Evolutionary conservation across 1,139 yeast genomes (phyloP).

Genomic region (Pichia sp.): DNA sequence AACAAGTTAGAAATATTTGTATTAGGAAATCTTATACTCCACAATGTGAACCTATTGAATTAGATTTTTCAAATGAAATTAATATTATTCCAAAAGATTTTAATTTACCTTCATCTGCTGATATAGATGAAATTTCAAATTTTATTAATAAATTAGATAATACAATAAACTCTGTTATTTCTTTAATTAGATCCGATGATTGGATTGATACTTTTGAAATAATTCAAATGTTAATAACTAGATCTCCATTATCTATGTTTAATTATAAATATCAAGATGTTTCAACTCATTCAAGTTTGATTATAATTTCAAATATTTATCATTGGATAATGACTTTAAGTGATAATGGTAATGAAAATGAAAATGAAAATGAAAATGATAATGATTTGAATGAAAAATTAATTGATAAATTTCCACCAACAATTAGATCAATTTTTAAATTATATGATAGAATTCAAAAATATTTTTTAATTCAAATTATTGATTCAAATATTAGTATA

Average conservation of each 20-base stretch:
- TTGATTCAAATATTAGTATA: slow-evolving; percentile 49
- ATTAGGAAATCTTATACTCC: slow-evolving; percentile 81
- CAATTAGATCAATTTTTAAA: slow-evolving; percentile 60
- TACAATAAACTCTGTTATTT: slow-evolving; percentile 54
- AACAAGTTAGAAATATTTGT: slow-evolving; percentile 63
- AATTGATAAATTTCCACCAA: slow-evolving; percentile 58
- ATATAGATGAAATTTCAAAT: slow-evolving; percentile 43
- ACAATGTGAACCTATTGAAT: slow-evolving; percentile 31
- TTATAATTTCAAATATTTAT: slow-evolving; percentile 65
- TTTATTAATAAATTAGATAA: slow-evolving; percentile 62
- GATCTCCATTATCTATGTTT: slow-evolving; percentile 50
- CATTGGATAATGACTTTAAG: slow-evolving; percentile 58
- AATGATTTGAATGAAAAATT: slow-evolving; percentile 37
- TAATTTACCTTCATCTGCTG: slow-evolving; percentile 25
- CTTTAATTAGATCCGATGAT: slow-evolving; percentile 58
- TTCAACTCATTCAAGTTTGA: slow-evolving; percentile 45
- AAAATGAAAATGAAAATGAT: slow-evolving; percentile 32
- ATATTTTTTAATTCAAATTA: slow-evolving; percentile 59
- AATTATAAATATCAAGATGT: slow-evolving; percentile 45
- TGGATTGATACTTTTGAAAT: slow-evolving; percentile 77
- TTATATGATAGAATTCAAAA: slow-evolving; percentile 63
- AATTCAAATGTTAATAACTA: slow-evolving; percentile 59
- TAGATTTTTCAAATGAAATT: slow-evolving; percentile 22
- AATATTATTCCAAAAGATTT: slow-evolving; percentile 24
- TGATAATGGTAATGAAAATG: slow-evolving; percentile 29